Base-by-base conservation (phyloP, 345 rosid genomes). In the Arabidopsis arenosa region DNA sequence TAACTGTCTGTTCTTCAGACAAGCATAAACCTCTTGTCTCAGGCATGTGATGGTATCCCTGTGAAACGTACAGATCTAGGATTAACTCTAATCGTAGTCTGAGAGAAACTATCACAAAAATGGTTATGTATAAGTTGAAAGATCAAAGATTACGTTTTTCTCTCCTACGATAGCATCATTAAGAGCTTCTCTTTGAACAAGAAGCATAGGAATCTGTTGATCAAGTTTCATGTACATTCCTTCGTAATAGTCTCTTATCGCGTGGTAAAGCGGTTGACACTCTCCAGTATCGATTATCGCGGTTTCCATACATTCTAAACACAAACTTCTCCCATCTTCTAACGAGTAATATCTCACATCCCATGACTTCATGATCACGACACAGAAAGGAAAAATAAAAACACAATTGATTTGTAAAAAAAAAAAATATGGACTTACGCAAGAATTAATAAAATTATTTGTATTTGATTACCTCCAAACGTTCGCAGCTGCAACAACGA, bases 11-110 rank as follows among this genome's bases (percentile, higher is more conserved):
- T 75, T 95, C 97, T 83, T 92, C 99, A 21, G 97, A 95, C 71
- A 95, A 90, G 67, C 99, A 92, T 62, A 95, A 83, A n/a, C 99
- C 97, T 63, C 97, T 86, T 52, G 97, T 95, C 85, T 90, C 99
- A 21, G 97, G 99, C 97, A 92, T 84, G 81, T 95, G 97, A 83
- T 90, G 92, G 81, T 89, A 83, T 15, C 96, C 97, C 99, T 95
- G 82, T 44, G 63, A 73, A 41, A 63, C 5, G 61, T 60, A 74
- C 47, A 60, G 17, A 44, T 44, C 15, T 43, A 32, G 9, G 9
- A 52, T 48, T 12, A 30, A 15, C 2, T 43, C 0, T 68, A n/a
- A 47, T 41, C 23, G 2, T 15, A 63, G 1, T 37, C 10, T 47
- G 13, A 70, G 13, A 57, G 26, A 64, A 55, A 35, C 26, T 58